Evolutionary conservation across 352 stramenopile species (phyloP), one percentile per base, ranked within the genome.

Genomic region (Globisporangium camurandrum): DNA sequence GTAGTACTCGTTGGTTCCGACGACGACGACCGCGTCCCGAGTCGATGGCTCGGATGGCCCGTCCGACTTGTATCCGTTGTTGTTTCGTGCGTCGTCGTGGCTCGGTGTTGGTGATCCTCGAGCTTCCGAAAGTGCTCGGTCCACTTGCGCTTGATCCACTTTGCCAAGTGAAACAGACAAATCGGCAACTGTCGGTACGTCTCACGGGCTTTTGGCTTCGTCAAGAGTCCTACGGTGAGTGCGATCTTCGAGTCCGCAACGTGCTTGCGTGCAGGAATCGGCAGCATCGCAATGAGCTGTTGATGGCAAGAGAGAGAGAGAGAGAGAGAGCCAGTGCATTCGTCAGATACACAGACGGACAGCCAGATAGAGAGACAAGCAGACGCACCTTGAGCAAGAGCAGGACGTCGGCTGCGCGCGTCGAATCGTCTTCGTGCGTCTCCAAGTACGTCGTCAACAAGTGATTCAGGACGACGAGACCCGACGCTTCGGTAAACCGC

Each of bases 241-340:
- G 76, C 80, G 53, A 91, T 83, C 16, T 58, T 67, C 3, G 75
- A 74, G 24, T 78, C 58, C 34, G 81, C 66, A 38, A 88, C 69
- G 50, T 86, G 65, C 17, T 67, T 47, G 47, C 70, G 52, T 9
- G 58, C 63, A 7, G 80, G 80, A 19, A 65, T 71, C 33, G 80
- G 77, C n/a, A 91, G 51, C 76, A 91, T 88, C 10, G 76, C 76
- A 10, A 88, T 49, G 19, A 91, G 57, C 57, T 88, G 70, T 67
- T 36, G 11, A 69, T 23, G 4, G 11, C 20, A 9, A 51, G n/a
- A 38, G 4, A 44, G 3, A 58, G 3, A 22, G 27, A 17, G 3
- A 17, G 24, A 12, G 27, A 36, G 26, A 36, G 43, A 2, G n/a
- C 11, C 19, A 6, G 14, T 27, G 26, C 23, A 24, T 14, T 39